Evolutionary conservation across 371 early-diverging fungal genomes (phyloP).

Genomic region (Actinomortierella ambigua): DNA sequence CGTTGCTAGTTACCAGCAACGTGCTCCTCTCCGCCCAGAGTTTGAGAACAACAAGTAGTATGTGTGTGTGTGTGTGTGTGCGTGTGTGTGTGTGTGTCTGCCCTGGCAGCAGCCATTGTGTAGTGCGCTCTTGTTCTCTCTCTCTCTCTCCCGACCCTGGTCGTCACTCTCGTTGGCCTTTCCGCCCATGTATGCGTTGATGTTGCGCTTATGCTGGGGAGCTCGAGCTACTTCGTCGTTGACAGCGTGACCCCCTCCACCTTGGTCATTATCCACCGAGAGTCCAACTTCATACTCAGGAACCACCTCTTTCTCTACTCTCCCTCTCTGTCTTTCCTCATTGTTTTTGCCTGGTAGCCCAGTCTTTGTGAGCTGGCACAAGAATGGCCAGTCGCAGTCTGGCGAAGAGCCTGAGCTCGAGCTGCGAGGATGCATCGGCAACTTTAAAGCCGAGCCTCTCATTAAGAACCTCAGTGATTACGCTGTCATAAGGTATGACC

Average conservation of each 20-base stretch:
- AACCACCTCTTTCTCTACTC: neutral
- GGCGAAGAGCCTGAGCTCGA: conserved; percentile 47
- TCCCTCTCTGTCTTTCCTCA: neutral
- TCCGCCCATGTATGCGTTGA: neutral
- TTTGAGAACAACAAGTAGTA: conserved; percentile 28
- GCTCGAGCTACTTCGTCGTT: too few species aligned
- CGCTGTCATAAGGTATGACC: conserved; percentile 75
- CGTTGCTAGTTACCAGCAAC: conserved; percentile 21
- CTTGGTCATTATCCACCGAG: too few species aligned
- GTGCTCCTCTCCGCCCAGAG: conserved; percentile 4
- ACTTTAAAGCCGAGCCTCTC: conserved; percentile 77
- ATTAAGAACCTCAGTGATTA: conserved; percentile 79
- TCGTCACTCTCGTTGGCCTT: neutral
- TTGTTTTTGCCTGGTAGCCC: conserved; percentile 10
- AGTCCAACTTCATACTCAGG: neutral
- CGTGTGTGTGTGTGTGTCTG: too few species aligned
- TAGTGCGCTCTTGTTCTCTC: neutral
- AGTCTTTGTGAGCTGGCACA: conserved; percentile 40
- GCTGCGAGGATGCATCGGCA: conserved; percentile 95
- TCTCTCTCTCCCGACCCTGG: neutral
- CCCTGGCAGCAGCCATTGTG: neutral
- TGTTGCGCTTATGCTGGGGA: neutral
- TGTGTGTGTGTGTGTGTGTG: too few species aligned
- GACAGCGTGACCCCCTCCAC: too few species aligned
- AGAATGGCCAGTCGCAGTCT: conserved; percentile 29